Percentiles rank a stretch among this genome's conserved stretches.
Conservation (phyloP, 1,284 basidiomycete genomes). For the Moesziomyces globuligerus region DNA sequence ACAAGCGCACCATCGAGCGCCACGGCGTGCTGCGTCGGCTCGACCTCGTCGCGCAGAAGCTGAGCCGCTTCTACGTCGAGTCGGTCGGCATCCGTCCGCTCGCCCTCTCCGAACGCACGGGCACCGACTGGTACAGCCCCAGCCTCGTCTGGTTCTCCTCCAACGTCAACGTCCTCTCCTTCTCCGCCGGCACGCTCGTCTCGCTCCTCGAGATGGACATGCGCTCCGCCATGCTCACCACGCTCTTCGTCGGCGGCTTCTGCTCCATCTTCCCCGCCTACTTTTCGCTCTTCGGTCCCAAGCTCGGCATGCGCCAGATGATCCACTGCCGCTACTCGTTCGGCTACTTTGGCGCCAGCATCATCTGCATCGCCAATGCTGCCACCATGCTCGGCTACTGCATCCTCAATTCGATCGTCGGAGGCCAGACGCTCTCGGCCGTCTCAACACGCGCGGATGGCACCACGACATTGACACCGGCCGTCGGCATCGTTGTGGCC, state of each 20-base stretch:
- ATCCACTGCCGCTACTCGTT: slow-evolving; percentile 71
- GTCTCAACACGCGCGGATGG: slow-evolving; percentile 60
- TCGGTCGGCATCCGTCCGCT: slow-evolving; percentile 52
- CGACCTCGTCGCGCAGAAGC: slow-evolving; percentile 21
- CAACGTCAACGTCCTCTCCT: slow-evolving; percentile 68
- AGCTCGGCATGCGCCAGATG: slow-evolving; percentile 76
- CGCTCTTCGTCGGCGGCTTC: slow-evolving; percentile 67
- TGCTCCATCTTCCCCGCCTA: slow-evolving; percentile 62
- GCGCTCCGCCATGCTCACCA: slow-evolving; percentile 67
- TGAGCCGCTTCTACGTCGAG: slow-evolving; percentile 38
- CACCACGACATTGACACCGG: slow-evolving; percentile 62
- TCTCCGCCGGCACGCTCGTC: slow-evolving; percentile 74
- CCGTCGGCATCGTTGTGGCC: slow-evolving; percentile 88
- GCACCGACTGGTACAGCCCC: slow-evolving; percentile 70
- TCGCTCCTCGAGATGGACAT: slow-evolving; percentile 73
- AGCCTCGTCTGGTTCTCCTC: slow-evolving; percentile 60
- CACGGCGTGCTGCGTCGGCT: slow-evolving; percentile 16
- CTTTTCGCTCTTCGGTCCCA: slow-evolving; percentile 71
- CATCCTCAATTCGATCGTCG: slow-evolving; percentile 75
- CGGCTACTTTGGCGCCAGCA: slow-evolving; percentile 73
- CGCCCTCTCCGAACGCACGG: slow-evolving; percentile 28
- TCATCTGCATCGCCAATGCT: slow-evolving; percentile 71
- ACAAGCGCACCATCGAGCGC: slow-evolving; percentile 29
- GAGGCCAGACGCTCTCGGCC: slow-evolving; percentile 69
- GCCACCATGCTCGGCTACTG: slow-evolving; percentile 57